Evolutionary conservation across 257 asterid species (phyloP).

Genomic region (Solanum okadae): DNA sequence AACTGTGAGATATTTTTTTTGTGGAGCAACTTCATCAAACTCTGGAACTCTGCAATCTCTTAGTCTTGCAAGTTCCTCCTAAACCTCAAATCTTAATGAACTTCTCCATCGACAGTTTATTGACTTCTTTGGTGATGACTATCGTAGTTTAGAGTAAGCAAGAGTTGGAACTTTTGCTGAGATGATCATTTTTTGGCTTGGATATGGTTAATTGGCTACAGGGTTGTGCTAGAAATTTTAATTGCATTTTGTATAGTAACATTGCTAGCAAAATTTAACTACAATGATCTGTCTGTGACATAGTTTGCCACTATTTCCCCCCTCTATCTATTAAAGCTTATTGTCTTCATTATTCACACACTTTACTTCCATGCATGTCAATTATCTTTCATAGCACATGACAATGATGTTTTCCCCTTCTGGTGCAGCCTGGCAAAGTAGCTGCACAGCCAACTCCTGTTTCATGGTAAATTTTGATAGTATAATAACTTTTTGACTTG

Average conservation of each 20-base stretch:
- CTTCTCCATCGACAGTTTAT: neutral
- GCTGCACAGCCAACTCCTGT: conserved; percentile 69
- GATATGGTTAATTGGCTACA: neutral
- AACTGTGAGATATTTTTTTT: neutral
- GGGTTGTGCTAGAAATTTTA: neutral
- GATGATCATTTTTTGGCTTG: neutral
- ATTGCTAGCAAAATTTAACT: neutral
- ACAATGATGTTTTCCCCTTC: conserved; percentile 7
- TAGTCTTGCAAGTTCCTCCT: neutral
- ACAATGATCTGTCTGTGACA: neutral
- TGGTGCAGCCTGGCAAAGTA: conserved; percentile 69
- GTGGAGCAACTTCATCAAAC: neutral
- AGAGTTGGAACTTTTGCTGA: neutral
- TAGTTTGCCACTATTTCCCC: neutral
- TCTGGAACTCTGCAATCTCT: neutral
- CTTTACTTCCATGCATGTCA: conserved; percentile 1
- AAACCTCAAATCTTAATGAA: neutral
- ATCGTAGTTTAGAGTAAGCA: neutral
- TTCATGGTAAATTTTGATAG: conserved; percentile 48
- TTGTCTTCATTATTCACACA: neutral
- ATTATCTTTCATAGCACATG: neutral
- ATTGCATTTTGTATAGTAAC: neutral
- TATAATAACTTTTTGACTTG: neutral
- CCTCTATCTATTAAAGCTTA: neutral
- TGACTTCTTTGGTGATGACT: neutral